Conservation (phyloP, 2,329 filamentous ascomycete genomes). For the Onygenales sp. region DNA sequence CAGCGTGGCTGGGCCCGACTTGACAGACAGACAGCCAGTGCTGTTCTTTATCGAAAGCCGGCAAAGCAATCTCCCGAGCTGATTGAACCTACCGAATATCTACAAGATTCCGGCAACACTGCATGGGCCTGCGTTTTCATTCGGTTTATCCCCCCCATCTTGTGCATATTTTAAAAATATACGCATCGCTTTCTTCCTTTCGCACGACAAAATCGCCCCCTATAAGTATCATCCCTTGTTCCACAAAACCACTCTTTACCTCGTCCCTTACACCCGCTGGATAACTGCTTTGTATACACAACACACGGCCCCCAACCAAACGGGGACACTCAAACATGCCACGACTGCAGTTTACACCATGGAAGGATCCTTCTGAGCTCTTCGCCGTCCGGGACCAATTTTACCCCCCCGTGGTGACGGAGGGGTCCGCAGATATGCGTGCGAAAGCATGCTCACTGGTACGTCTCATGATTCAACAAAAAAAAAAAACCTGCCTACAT, state of each 20-base stretch:
- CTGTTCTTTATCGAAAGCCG: too few relatives aligned
- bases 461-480: constrained; percentile 12
- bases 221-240: too few relatives aligned
- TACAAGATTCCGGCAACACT: too few relatives aligned
- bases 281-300: not conserved
- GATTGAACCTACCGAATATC: too few relatives aligned
- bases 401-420: constrained; percentile 24
- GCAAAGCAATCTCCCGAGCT: too few relatives aligned
- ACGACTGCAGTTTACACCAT: constrained; percentile 32
- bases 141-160: too few relatives aligned
- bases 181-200: too few relatives aligned
- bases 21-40: too few relatives aligned
- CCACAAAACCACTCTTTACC: not conserved
- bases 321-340: constrained; percentile 21
- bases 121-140: too few relatives aligned
- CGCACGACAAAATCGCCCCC: too few relatives aligned
- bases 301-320: not conserved
- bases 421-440: constrained; percentile 28
- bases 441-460: constrained; percentile 30
- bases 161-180: too few relatives aligned
- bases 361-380: constrained; percentile 30
- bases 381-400: constrained; percentile 29
- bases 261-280: not conserved
- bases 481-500: not conserved
- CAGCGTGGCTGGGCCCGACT: too few relatives aligned